phyloP scores from a whole-genome alignment of 352 stramenopile species.

The Pythium plurisporium region DNA sequence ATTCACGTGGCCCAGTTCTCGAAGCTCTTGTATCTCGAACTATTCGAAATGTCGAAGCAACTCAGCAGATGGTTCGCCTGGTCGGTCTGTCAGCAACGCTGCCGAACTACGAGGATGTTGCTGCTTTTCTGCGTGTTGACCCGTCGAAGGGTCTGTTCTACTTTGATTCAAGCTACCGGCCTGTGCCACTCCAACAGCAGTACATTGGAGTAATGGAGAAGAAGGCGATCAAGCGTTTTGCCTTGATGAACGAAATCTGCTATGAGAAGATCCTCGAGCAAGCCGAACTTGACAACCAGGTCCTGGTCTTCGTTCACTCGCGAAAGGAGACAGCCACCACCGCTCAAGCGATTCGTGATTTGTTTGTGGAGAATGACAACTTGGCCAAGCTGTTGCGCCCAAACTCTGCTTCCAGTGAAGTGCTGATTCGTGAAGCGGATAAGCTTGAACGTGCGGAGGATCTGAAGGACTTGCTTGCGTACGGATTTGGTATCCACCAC shows the following conservation, averaged over 20 bases:
- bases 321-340: constrained; percentile 98
- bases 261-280: constrained; percentile 98
- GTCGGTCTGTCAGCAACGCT: constrained; percentile 98
- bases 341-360: constrained; percentile 93
- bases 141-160: constrained; percentile 98
- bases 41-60: constrained; percentile 97
- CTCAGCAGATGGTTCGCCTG: constrained; percentile 95
- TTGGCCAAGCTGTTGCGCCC: constrained; percentile 88
- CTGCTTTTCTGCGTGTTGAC: constrained; percentile 97
- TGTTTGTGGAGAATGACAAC: constrained; percentile 96
- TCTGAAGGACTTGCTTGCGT: constrained; percentile 97
- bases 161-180: constrained; percentile 99
- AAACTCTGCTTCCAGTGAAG: constrained; percentile 82
- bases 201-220: constrained; percentile 99
- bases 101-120: constrained; percentile 99
- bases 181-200: constrained; percentile 98
- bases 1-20: constrained; percentile 97
- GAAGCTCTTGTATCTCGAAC: constrained; percentile 97
- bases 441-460: constrained; percentile 94
- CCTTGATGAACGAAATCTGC: constrained; percentile 99
- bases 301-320: constrained; percentile 99
- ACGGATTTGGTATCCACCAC: constrained; percentile 99
- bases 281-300: constrained; percentile 93
- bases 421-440: constrained; percentile 92
- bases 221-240: constrained; percentile 98